These are phyloP conservation scores for Lodderomyces oxycetoniae DNA, from an alignment of 1,139 yeast genomes.

Conservation along the genomic window DNA sequence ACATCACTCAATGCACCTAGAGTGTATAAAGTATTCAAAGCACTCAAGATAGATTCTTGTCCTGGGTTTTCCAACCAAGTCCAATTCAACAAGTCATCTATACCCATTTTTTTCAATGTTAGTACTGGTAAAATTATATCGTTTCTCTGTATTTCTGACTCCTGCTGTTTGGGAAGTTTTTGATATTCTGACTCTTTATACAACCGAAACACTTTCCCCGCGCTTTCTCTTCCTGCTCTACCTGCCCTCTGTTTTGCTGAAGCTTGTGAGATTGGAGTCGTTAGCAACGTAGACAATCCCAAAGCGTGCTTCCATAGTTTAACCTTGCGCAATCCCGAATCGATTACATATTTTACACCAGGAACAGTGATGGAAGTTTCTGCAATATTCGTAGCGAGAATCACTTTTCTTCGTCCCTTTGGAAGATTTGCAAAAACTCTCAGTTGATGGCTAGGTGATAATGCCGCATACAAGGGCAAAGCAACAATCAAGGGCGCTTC, in stretches of 20 bases:
- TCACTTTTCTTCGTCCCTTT: constrained; percentile 67
- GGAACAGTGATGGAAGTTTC: constrained; percentile 96
- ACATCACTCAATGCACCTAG: constrained; percentile 72
- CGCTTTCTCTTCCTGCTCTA: constrained; percentile 96
- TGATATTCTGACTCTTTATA: constrained; percentile 69
- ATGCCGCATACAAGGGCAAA: constrained; percentile 86
- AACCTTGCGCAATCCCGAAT: constrained; percentile 87
- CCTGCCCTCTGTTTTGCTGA: constrained; percentile 96
- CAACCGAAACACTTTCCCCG: constrained; percentile 82
- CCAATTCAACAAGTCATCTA: constrained; percentile 80
- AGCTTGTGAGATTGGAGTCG: constrained; percentile 90
- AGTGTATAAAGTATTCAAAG: constrained; percentile 72
- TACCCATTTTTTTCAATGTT: constrained; percentile 77
- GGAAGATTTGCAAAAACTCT: constrained; percentile 64
- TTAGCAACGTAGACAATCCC: constrained; percentile 83
- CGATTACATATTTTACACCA: constrained; percentile 92
- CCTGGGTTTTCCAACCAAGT: constrained; percentile 93
- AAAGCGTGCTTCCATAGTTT: constrained; percentile 92
- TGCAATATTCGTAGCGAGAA: constrained; percentile 91
- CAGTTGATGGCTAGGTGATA: constrained; percentile 80
- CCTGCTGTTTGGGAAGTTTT: constrained; percentile 68
- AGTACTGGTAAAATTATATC: constrained; percentile 82
- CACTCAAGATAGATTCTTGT: constrained; percentile 66
- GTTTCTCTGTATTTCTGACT: constrained; percentile 85
- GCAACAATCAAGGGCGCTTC: constrained; percentile 75